These are phyloP conservation scores for Cercospora zeae-maydis DNA, from an alignment of 2,329 filamentous ascomycete genomes.

Conservation along the genomic window DNA sequence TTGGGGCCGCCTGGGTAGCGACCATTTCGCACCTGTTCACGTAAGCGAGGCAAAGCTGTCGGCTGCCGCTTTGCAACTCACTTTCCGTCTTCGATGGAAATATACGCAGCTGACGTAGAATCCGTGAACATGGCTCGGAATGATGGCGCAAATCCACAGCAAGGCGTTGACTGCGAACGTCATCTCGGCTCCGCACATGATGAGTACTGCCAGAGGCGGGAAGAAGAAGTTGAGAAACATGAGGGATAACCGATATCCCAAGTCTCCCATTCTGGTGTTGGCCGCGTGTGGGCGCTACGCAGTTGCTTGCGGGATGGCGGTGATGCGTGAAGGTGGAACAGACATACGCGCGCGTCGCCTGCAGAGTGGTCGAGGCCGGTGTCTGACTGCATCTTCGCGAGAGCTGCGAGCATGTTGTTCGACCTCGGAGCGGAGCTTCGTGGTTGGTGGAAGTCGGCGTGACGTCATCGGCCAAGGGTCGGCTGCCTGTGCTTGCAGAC, in stretches of 20 bases:
- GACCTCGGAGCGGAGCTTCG: background rate
- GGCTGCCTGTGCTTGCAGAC: background rate
- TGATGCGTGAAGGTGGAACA: background rate
- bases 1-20: conserved; percentile 38
- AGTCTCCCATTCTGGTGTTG: conserved; percentile 10
- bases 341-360: background rate
- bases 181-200: conserved; percentile 37
- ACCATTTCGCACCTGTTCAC: conserved; percentile 36
- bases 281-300: background rate
- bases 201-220: conserved; percentile 38
- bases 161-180: conserved; percentile 40
- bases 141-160: conserved; percentile 41
- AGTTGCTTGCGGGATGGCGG: background rate
- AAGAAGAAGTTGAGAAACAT: conserved; percentile 42
- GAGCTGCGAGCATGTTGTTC: background rate
- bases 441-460: background rate
- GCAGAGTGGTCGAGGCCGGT: background rate
- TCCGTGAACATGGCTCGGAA: conserved; percentile 42
- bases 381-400: background rate
- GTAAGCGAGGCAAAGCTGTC: conserved; percentile 2
- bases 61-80: conserved; percentile 7
- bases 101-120: conserved; percentile 43
- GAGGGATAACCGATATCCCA: conserved; percentile 36
- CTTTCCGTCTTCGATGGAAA: conserved; percentile 39
- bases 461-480: background rate